Conservation (phyloP, 2,329 filamentous ascomycete species). For the Didymella segeticola region DNA sequence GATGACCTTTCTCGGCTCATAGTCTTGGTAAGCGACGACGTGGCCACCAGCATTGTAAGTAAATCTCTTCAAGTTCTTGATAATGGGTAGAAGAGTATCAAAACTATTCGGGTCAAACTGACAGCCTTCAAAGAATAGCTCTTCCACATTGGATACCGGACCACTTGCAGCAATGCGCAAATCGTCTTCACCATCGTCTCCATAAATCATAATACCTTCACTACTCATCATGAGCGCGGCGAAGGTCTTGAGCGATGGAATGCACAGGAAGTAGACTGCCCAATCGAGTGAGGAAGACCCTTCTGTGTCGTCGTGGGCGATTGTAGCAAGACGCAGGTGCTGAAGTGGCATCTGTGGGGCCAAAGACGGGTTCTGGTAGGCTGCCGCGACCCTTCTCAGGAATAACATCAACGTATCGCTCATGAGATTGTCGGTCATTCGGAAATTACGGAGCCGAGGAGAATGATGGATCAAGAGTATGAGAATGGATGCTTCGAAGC, state of each 20-base stretch:
- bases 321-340: conserved; percentile 19
- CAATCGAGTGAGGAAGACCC: conserved; percentile 6
- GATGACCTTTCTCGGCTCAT: conserved; percentile 17
- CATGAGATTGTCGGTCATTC: conserved; percentile 11
- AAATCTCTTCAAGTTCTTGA: conserved; percentile 18
- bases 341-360: conserved; percentile 18
- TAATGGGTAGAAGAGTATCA: conserved; percentile 8
- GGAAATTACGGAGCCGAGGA: conserved; percentile 17
- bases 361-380: conserved; percentile 11
- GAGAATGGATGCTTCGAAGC: conserved; percentile 9
- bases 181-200: not conserved
- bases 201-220: not conserved
- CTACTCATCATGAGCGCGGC: conserved; percentile 20
- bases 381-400: conserved; percentile 9
- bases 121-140: conserved; percentile 16
- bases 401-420: not conserved
- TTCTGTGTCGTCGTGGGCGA: conserved; percentile 19
- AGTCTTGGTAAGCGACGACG: not conserved
- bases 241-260: conserved; percentile 23
- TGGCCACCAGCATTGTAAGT: conserved; percentile 16
- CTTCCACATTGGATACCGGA: conserved; percentile 18
- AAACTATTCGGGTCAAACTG: conserved; percentile 12
- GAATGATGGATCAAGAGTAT: conserved; percentile 22
- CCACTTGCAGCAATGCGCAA: not conserved
- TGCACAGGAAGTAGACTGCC: conserved; percentile 17